A percentile compares a stretch with the other conserved stretches of the same genome.
Conservation (phyloP, 768 basidiomycete genomes). For the Scleroderma citrinum region DNA sequence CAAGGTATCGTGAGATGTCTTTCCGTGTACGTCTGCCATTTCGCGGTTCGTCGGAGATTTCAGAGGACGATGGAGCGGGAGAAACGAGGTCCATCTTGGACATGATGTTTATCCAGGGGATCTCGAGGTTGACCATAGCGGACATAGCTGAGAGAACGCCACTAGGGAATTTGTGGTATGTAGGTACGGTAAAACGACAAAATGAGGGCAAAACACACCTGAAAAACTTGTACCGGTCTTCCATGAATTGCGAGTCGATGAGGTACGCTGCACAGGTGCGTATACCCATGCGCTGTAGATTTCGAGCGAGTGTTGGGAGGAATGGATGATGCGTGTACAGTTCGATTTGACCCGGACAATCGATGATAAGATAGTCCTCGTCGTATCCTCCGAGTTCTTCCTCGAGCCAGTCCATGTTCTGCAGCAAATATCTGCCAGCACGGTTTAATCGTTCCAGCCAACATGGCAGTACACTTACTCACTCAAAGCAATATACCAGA, state of each 20-base stretch:
- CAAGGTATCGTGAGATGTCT: constrained; percentile 92
- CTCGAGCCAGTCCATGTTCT: constrained; percentile 98
- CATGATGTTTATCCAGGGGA: constrained; percentile 97
- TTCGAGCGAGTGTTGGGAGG: constrained; percentile 81
- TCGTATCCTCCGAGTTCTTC: constrained; percentile 94
- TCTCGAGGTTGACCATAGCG: constrained; percentile 96
- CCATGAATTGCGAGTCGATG: constrained; percentile 99
- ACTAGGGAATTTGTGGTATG: constrained; percentile 33
- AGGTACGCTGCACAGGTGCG: constrained; percentile 88
- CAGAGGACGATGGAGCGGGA: constrained; percentile 18
- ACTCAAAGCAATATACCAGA: constrained; percentile 98
- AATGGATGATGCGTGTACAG: constrained; percentile 98
- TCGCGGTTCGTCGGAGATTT: constrained; percentile 42
- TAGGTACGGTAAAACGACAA: not conserved
- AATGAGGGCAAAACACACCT: constrained; percentile 41
- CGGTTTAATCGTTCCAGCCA: not conserved
- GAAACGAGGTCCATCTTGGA: constrained; percentile 99
- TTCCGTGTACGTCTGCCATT: constrained; percentile 69
- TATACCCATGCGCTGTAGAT: constrained; percentile 70
- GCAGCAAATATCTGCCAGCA: constrained; percentile 75
- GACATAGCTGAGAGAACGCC: constrained; percentile 98
- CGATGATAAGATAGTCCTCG: constrained; percentile 91
- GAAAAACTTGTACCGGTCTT: constrained; percentile 98
- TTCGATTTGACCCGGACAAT: constrained; percentile 97
- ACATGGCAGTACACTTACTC: constrained; percentile 40